Base-by-base conservation (phyloP, 495 filamentous ascomycete species). In the Aspergillus biplanus region DNA sequence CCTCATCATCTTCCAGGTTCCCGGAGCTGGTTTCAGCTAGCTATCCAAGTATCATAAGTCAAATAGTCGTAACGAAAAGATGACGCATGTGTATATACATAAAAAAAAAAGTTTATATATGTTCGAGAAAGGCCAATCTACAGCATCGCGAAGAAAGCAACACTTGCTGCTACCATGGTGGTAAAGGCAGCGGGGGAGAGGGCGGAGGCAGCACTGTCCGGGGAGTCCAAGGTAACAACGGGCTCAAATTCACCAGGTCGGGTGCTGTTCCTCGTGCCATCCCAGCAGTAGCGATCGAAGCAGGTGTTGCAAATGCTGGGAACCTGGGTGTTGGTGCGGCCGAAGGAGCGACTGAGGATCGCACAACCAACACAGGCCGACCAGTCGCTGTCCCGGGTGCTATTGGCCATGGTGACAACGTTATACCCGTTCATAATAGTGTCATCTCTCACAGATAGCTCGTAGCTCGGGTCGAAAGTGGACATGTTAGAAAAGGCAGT, bases 391-490 rank as follows among this genome's bases (percentile, higher is more conserved):
- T 96, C 92, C 3, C 83, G 61, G 3, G 91, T 92, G 39, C 82
- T 84, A 74, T 97, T 97, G 39, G 84, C 93, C 79, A 86, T 86
- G 0, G 94, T 97, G 1, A 85, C 94, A 16, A 88, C 82, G 64
- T 95, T 82, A 74, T 89, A 93, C 11, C 92, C 94, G 66, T 98
- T 98, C 62, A 82, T 71, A 60, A 98, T 92, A 63, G 95, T 89
- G 37, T 80, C 77, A 72, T 97, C 85, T 52, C 93, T 87, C 71
- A 91, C 68, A 6, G 68, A 77, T 66, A 84, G 74, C 12, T 84
- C 80, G 78, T 91, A 93, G 5, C 67, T 66, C 4, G 85, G 78
- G 42, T 84, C 73, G 71, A 89, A 92, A 34, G 95, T 97, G 4
- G 87, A 87, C 4, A 87, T 75, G 76, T 97, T 97, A 67, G 85